Evolutionary conservation across 2,329 filamentous ascomycete species (phyloP), one percentile per base, ranked within the genome.

Genomic region (Lachnellula occidentalis): DNA sequence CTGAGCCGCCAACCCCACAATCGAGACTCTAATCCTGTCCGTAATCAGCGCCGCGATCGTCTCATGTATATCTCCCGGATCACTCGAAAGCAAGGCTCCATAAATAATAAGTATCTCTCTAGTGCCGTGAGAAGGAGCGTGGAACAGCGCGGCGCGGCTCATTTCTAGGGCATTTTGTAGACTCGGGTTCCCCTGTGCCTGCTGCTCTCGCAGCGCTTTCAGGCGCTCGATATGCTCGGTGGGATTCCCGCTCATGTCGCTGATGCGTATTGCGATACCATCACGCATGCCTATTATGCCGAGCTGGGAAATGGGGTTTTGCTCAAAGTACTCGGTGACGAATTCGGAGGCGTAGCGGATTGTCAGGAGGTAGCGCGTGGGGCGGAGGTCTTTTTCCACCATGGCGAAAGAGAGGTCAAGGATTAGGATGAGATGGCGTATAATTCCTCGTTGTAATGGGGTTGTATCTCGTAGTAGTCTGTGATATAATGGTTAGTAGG

Each of bases 241-340:
- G 2, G 92, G 91, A 67, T 96, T 96, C 9, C 94, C 94, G 53
- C 88, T 87, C 77, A 97, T 86, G 67, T 96, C 90, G 67, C 88
- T 94, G 59, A 99, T 82, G 39, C 89, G 79, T 22, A 95, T 77
- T 2, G 92, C 92, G 15, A 97, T 78, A 15, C 94, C 94, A 69
- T 97, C 94, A 58, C 89, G 83, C 88, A 97, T 96, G 49, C 89
- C 92, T 39, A 99, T 77, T 31, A 99, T 87, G 22, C 88, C 92
- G 54, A 99, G 81, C 73, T 99, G 94, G 9, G 91, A 95, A 62
- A 99, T 97, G 11, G 94, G 94, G 66, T 99, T 99, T 72, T 99
- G 94, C 72, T 97, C 94, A 69, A 97, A 99, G 73, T 90, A 99
- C 70, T 96, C 92, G 56, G 86, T 81, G 48, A 97, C 87, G 71